A percentile compares a stretch with the other conserved stretches of the same genome.
Conservation (phyloP, 1,139 yeast genomes). For the Ogataea hybrid region DNA sequence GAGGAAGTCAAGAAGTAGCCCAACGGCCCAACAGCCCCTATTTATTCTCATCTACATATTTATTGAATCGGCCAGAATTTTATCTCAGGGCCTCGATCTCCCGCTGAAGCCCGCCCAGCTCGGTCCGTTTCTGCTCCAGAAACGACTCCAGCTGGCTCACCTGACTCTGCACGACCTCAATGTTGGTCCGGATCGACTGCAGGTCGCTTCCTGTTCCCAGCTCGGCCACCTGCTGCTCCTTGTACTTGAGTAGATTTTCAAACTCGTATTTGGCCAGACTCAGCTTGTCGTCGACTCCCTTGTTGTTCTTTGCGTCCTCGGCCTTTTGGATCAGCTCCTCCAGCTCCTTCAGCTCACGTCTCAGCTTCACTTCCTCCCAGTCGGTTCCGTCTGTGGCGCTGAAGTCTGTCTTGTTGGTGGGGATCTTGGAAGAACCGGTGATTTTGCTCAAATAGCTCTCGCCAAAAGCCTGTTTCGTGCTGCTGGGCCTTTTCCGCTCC, state of each 20-base stretch:
- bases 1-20: constrained; percentile 37
- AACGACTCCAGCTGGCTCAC: constrained; percentile 60
- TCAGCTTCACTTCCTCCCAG: constrained; percentile 86
- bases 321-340: constrained; percentile 63
- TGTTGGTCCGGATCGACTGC: constrained; percentile 50
- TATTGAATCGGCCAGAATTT: neutral
- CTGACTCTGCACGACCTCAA: constrained; percentile 64
- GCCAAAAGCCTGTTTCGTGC: constrained; percentile 44
- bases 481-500: constrained; percentile 11
- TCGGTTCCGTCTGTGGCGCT: constrained; percentile 65
- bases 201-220: constrained; percentile 33
- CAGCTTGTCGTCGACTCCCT: constrained; percentile 42
- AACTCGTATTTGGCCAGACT: constrained; percentile 62
- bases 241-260: constrained; percentile 77
- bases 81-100: constrained; percentile 37
- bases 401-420: constrained; percentile 32
- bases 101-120: constrained; percentile 44
- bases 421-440: constrained; percentile 25
- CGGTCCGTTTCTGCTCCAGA: constrained; percentile 48
- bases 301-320: constrained; percentile 47
- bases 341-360: constrained; percentile 72
- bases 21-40: too few relatives aligned
- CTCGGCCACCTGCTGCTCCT: constrained; percentile 48
- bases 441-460: constrained; percentile 44
- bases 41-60: neutral